phyloP scores from a whole-genome alignment of 768 basidiomycete species.

The Russula sp. region DNA sequence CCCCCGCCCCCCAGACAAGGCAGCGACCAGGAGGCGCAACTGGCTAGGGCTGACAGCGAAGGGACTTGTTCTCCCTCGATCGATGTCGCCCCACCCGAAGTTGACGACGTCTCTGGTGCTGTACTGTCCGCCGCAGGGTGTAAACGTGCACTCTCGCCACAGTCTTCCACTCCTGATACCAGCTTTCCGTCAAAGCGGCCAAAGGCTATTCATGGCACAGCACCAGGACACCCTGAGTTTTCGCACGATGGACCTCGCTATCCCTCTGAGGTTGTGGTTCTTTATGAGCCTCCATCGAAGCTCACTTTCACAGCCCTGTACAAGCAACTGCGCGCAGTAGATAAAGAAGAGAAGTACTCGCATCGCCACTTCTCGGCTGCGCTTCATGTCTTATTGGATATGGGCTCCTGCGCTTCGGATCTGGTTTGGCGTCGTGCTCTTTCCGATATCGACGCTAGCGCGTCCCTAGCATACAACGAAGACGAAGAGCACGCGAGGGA shows the following conservation, averaged over 20 bases:
- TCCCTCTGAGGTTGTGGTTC: constrained; percentile 48
- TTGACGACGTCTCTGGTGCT: constrained; percentile 19
- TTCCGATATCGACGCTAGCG: constrained; percentile 34
- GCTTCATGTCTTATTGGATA: constrained; percentile 41
- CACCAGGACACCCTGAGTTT: not conserved
- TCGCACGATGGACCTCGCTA: not conserved
- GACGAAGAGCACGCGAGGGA: constrained; percentile 36
- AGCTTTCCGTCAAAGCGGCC: constrained; percentile 1
- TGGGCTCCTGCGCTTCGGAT: constrained; percentile 67
- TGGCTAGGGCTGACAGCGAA: constrained; percentile 17
- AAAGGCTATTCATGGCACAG: not conserved
- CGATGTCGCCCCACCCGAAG: constrained; percentile 16
- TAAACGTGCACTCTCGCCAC: constrained; percentile 8
- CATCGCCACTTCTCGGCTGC: constrained; percentile 43
- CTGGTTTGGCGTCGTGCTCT: constrained; percentile 58
- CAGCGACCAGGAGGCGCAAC: constrained; percentile 19
- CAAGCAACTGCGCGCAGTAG: constrained; percentile 42
- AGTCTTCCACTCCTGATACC: constrained; percentile 11
- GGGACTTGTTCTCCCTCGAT: constrained; percentile 21
- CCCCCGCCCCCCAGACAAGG: constrained; percentile 14
- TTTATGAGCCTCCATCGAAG: constrained; percentile 41
- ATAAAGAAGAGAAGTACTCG: constrained; percentile 36
- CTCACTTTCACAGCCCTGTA: constrained; percentile 39
- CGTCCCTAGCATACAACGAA: constrained; percentile 23
- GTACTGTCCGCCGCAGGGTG: constrained; percentile 14